phyloP scores from a whole-genome alignment of 495 filamentous ascomycete species.

The Penicillium crystallinum region DNA sequence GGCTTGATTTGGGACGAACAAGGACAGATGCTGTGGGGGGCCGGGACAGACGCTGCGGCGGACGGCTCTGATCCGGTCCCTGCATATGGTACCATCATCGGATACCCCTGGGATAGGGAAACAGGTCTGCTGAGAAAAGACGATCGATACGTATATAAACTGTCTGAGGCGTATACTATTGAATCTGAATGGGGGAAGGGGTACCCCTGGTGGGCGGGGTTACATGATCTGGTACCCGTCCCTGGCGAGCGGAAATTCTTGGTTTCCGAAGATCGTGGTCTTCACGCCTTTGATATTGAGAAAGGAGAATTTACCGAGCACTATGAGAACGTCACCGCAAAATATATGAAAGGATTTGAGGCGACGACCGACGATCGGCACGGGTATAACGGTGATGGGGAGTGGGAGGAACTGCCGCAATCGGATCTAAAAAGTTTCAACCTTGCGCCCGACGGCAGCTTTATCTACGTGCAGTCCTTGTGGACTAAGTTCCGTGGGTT shows the following conservation, averaged over 20 bases:
- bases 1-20: constrained; percentile 28
- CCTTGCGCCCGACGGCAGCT: constrained; percentile 24
- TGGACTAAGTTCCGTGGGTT: constrained; percentile 20
- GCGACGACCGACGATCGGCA: constrained; percentile 22
- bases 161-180: constrained; percentile 8
- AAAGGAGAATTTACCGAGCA: background rate
- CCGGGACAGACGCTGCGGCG: constrained; percentile 24
- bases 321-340: constrained; percentile 13
- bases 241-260: constrained; percentile 1
- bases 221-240: constrained; percentile 18
- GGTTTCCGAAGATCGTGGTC: constrained; percentile 1
- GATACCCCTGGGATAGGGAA: constrained; percentile 17
- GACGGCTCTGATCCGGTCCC: constrained; percentile 23
- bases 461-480: constrained; percentile 27
- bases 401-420: constrained; percentile 19
- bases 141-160: constrained; percentile 5
- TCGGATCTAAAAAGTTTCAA: constrained; percentile 28
- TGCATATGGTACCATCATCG: constrained; percentile 17
- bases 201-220: constrained; percentile 25
- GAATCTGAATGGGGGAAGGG: constrained; percentile 24
- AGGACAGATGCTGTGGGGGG: constrained; percentile 24
- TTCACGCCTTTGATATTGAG: constrained; percentile 2
- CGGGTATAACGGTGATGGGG: constrained; percentile 11
- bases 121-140: constrained; percentile 16
- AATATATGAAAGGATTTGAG: constrained; percentile 25